A percentile compares a stretch with the other conserved stretches of the same genome.
phyloP scores from a whole-genome alignment of 208 protist species.

The Leishmania aethiopica region DNA sequence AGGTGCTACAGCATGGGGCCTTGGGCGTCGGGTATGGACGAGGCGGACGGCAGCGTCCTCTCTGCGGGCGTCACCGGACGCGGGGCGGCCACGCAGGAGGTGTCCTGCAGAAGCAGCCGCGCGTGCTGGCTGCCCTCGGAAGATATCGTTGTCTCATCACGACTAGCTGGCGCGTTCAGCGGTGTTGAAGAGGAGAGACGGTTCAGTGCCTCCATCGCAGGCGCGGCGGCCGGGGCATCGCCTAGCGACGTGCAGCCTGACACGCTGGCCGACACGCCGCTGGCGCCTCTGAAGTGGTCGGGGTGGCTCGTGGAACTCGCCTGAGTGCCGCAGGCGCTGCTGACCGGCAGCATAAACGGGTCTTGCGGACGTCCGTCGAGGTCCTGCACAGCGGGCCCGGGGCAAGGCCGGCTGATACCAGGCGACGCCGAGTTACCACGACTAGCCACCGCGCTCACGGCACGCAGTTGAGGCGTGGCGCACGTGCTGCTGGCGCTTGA shows the following conservation, averaged over 20 bases:
- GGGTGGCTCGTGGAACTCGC: neutral
- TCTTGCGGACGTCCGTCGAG: neutral
- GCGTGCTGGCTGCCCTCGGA: conserved; percentile 24
- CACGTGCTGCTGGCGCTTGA: conserved; percentile 34
- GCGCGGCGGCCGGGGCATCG: neutral
- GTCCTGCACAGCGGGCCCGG: neutral
- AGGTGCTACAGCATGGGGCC: neutral
- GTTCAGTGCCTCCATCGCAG: conserved; percentile 6
- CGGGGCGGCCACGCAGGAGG: conserved; percentile 47
- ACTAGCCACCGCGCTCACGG: conserved; percentile 7
- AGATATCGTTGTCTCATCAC: conserved; percentile 23
- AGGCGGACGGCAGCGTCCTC: conserved; percentile 29
- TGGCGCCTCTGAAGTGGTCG: neutral
- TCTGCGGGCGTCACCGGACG: conserved; percentile 40
- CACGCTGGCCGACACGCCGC: neutral
- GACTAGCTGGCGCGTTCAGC: conserved; percentile 10
- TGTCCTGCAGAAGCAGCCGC: conserved; percentile 51
- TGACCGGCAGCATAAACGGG: conserved; percentile 14
- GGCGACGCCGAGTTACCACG: conserved; percentile 26
- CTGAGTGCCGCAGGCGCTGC: conserved; percentile 14
- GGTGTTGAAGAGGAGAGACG: conserved; percentile 7
- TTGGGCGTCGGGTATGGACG: neutral
- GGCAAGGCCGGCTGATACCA: neutral
- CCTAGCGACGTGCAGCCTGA: neutral
- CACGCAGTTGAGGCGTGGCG: conserved; percentile 29